Conservation (phyloP, 2,329 filamentous ascomycete species). For the Aureobasidium sp. region DNA sequence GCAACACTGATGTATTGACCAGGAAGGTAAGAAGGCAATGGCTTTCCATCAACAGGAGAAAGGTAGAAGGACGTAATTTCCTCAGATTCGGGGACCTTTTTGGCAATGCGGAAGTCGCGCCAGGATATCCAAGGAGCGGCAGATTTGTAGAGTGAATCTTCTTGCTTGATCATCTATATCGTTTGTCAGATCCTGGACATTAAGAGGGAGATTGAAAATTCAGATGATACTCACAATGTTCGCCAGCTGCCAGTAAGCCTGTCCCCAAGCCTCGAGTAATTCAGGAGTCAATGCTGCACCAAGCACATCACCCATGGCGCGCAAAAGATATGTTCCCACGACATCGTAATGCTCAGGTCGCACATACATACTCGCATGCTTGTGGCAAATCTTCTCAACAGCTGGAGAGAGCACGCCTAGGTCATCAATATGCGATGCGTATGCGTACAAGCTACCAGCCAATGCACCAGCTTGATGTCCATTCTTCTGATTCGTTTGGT, state of each 20-base stretch:
- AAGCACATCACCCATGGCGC: conserved; percentile 58
- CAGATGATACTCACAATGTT: conserved; percentile 36
- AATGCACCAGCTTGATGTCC: conserved; percentile 63
- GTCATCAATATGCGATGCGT: conserved; percentile 63
- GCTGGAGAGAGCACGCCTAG: conserved; percentile 49
- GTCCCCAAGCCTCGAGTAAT: conserved; percentile 58
- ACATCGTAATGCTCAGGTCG: conserved; percentile 60
- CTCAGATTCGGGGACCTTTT: conserved; percentile 57
- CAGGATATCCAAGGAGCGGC: conserved; percentile 57
- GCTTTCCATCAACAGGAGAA: conserved; percentile 50
- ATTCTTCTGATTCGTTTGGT: conserved; percentile 58
- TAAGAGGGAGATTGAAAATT: neutral
- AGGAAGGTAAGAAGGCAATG: conserved; percentile 55
- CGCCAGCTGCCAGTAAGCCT: conserved; percentile 65
- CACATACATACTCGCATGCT: conserved; percentile 64
- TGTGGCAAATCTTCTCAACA: conserved; percentile 64
- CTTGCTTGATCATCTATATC: conserved; percentile 50
- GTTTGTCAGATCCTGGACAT: neutral
- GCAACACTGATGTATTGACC: conserved; percentile 61
- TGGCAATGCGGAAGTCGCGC: conserved; percentile 56
- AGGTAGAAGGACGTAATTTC: conserved; percentile 66
- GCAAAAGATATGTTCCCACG: conserved; percentile 60
- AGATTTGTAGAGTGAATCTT: conserved; percentile 53
- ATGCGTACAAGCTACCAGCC: conserved; percentile 59
- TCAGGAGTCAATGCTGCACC: conserved; percentile 58